Conservation (phyloP, 73 alveolate species). For the Diophrys sp. region DNA sequence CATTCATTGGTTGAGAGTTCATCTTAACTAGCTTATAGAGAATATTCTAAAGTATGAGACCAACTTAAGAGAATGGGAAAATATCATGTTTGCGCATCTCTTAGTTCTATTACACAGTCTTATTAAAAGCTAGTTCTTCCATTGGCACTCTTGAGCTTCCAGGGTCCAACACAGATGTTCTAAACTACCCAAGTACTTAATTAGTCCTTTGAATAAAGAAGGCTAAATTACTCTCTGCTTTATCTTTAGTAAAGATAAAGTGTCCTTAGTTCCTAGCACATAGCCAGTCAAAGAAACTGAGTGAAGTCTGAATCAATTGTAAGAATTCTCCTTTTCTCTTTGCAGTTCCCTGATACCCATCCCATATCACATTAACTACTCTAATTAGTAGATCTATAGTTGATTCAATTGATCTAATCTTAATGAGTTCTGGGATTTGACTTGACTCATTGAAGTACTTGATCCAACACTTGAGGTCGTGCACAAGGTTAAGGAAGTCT, state of each 20-base stretch:
- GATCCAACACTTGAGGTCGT: slow-evolving; percentile 52
- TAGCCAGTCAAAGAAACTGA: slow-evolving; percentile 50
- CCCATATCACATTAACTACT: slow-evolving; percentile 39
- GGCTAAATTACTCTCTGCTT: slow-evolving; percentile 16
- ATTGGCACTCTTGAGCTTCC: slow-evolving; percentile 22
- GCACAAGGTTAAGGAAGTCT: slow-evolving; percentile 21
- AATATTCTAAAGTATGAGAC: slow-evolving; percentile 37
- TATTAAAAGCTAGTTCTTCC: slow-evolving; percentile 47
- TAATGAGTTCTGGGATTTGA: slow-evolving; percentile 41
- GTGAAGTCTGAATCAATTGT: slow-evolving; percentile 14
- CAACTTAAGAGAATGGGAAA: slow-evolving; percentile 58
- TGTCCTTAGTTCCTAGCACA: slow-evolving; percentile 41
- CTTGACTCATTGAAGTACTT: slow-evolving; percentile 34
- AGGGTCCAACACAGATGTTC: slow-evolving; percentile 18
- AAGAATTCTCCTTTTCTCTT: slow-evolving; percentile 51
- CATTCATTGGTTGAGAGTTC: slow-evolving; percentile 3
- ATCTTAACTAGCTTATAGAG: slow-evolving; percentile 34
- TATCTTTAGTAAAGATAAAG: slow-evolving; percentile 41
- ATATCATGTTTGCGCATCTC: slow-evolving; percentile 45
- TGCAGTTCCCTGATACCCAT: slow-evolving; percentile 10
- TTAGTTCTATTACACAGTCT: slow-evolving; percentile 18
- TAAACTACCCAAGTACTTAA: slow-evolving; percentile 28
- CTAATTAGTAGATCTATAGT: slow-evolving; percentile 21
- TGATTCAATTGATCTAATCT: slow-evolving; percentile 34
- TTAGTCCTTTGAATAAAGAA: slow-evolving; percentile 37